Evolutionary conservation across 2,329 filamentous ascomycete species (phyloP), one percentile per base, ranked within the genome.

Genomic region (Lachnellula arida): DNA sequence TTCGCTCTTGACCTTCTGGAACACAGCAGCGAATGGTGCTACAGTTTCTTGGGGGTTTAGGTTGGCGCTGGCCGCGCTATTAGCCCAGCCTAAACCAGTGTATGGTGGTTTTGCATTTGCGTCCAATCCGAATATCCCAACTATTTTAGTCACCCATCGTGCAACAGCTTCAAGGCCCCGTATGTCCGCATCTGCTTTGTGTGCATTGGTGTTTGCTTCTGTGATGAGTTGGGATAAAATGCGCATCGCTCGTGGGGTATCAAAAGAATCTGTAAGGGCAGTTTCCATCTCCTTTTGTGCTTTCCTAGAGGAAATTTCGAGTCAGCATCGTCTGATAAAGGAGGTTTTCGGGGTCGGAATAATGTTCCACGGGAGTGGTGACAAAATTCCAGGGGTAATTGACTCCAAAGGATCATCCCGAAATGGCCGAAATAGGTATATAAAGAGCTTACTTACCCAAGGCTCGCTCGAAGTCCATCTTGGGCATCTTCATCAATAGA

Each of bases 111-210:
- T 70, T n/a, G 80, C 80, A 60, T 80, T 79, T 3, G 81, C 77
- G 67, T 92, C 87, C 0, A 97, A 80, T 42, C 93, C 93, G 59
- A 97, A 89, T 59, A 93, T 89, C 57, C 88, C 87, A 15, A 94
- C 85, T 57, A 96, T 87, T 55, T 84, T 84, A 1, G 92, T 96
- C 46, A 96, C 78, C 86, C 89, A 97, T 51, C 82, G 79, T 6
- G 88, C 91, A 53, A 89, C 75, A 1, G 75, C 71, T 62, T 82
- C 79, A 3, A 84, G 68, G 14, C 75, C 75, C 9, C 67, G 63
- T 15, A 81, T 69, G 59, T 81, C 76, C 35, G 73, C 63, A 23
- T 72, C 67, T 5, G 74, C 71, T 57, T 77, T 77, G 61, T 77
- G 74, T 14, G 75, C 72, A 57, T 78, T 75, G 52, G 79, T 75